Evolutionary conservation across 1,139 yeast genomes (phyloP).

Genomic region (Geotrichum candidum): DNA sequence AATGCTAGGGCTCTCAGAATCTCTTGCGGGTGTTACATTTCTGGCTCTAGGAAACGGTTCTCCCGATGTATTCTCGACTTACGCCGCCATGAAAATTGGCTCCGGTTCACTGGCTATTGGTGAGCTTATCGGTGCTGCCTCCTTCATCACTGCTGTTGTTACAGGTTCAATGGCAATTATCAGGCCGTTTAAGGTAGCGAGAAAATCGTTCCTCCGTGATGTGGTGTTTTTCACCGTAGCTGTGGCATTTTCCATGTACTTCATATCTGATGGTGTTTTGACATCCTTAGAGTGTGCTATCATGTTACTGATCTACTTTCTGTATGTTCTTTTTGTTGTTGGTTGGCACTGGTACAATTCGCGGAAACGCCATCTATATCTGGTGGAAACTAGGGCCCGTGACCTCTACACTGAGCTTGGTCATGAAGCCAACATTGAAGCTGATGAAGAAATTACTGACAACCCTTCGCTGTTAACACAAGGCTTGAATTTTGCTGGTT

Average conservation of each 20-base stretch:
- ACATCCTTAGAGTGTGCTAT: slow-evolving; percentile 43
- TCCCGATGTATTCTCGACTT: slow-evolving; percentile 84
- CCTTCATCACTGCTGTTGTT: slow-evolving; percentile 68
- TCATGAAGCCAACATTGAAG: slow-evolving; percentile 21
- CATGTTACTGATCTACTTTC: slow-evolving; percentile 46
- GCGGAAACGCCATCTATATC: slow-evolving; percentile 21
- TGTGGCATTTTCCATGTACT: slow-evolving; percentile 38
- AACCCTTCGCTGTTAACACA: slow-evolving; percentile 18
- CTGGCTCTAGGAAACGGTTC: slow-evolving; percentile 90
- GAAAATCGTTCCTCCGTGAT: slow-evolving; percentile 50
- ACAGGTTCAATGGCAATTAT: slow-evolving; percentile 69
- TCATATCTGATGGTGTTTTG: slow-evolving; percentile 45
- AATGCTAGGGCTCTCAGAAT: slow-evolving; percentile 59
- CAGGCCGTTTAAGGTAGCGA: slow-evolving; percentile 57
- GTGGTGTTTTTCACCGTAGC: slow-evolving; percentile 47
- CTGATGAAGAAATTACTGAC: slow-evolving; percentile 24
- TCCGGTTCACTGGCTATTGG: slow-evolving; percentile 78
- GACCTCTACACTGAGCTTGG: slow-evolving; percentile 30
- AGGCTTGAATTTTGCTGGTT: slow-evolving; percentile 22
- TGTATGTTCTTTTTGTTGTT: slow-evolving; percentile 49
- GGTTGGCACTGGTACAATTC: slow-evolving; percentile 38
- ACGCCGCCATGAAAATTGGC: slow-evolving; percentile 64
- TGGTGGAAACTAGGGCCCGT: slow-evolving; percentile 28
- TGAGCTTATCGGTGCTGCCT: slow-evolving; percentile 80
- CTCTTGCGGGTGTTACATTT: slow-evolving; percentile 79